Base-by-base conservation (phyloP, 495 filamentous ascomycete genomes). In the Neurospora tetrasperma region DNA sequence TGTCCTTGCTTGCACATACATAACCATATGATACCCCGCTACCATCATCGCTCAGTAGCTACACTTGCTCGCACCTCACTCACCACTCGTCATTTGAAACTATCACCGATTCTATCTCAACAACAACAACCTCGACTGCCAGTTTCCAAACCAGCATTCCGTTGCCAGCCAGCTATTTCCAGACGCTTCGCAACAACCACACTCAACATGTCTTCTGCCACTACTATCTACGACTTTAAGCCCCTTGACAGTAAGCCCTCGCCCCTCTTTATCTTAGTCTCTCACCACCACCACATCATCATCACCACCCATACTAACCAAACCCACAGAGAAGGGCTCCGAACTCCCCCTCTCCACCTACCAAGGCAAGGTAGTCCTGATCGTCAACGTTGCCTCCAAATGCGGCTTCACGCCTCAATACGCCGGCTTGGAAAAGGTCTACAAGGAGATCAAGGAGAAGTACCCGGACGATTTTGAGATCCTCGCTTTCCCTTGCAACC, bases 321-420 rank as follows among this genome's bases (percentile, higher is more conserved):
- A 40, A 5, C 39, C 72, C 77, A 78, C 81, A 96, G 93, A 96
- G 78, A 93, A 89, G 80, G 94, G 93, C 82, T 74, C 84, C 27
- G 86, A 90, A 73, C 92, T 89, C 80, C 84, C 89, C 71, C 88
- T 98, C 78, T 75, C 82, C 75, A 78, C 86, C 41, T 90, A 93
- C 82, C 86, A 92, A 73, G 93, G 91, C 85, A 98, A 98, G 81
- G 94, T 98, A 80, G 89, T 98, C 74, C 91, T 99, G 54, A 82
- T 97, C 77, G 96, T 98, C 83, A 99, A 99, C 88, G 97, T 94
- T n/a, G 96, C 96, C 74, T 96, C 93, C 79, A 97, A 98, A 86
- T 99, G 96, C 85, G 96, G 96, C 80, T 98, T 98, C 89, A 98
- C 96, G 11, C 92, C 92, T n/a, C 96, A 99, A 83, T 98, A 94